Conservation (phyloP, 192 early-diverging fungal species). For the Rhizophagus prolifer region DNA sequence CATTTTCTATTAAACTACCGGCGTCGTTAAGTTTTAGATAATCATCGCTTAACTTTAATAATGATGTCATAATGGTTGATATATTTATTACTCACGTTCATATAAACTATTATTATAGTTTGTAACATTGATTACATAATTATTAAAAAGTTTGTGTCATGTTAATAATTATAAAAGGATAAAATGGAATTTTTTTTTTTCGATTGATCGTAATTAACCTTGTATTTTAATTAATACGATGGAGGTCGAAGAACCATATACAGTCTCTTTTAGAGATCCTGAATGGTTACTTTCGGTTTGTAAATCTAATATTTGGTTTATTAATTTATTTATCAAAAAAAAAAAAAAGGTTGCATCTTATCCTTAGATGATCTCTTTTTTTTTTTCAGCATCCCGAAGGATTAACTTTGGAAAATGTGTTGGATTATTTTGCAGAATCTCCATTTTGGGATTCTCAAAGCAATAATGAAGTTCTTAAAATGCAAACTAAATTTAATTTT, state of each 20-base stretch:
- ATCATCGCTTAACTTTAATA: too few relatives aligned
- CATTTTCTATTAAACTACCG: too few relatives aligned
- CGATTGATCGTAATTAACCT: not conserved
- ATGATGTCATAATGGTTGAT: too few relatives aligned
- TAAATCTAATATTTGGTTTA: not conserved
- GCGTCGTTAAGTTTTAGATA: too few relatives aligned
- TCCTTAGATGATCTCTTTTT: not conserved
- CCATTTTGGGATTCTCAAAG: constrained; percentile 79
- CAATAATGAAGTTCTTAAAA: constrained; percentile 72
- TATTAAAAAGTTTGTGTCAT: not conserved
- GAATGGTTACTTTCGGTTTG: not conserved
- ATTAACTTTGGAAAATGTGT: constrained; percentile 66
- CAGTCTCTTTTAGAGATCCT: not conserved
- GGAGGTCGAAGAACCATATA: not conserved
- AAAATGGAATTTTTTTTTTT: not conserved
- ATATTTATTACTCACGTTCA: too few relatives aligned
- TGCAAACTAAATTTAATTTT: constrained; percentile 80
- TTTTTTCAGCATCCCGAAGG: constrained; percentile 41
- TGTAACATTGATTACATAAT: too few relatives aligned
- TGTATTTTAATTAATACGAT: not conserved
- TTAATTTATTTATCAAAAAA: not conserved
- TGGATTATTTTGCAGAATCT: constrained; percentile 77
- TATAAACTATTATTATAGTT: too few relatives aligned
- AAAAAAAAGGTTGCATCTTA: not conserved
- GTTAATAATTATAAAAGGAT: not conserved